phyloP scores from a whole-genome alignment of 805 yeast genomes.

The Hanseniaspora mollemarum region DNA sequence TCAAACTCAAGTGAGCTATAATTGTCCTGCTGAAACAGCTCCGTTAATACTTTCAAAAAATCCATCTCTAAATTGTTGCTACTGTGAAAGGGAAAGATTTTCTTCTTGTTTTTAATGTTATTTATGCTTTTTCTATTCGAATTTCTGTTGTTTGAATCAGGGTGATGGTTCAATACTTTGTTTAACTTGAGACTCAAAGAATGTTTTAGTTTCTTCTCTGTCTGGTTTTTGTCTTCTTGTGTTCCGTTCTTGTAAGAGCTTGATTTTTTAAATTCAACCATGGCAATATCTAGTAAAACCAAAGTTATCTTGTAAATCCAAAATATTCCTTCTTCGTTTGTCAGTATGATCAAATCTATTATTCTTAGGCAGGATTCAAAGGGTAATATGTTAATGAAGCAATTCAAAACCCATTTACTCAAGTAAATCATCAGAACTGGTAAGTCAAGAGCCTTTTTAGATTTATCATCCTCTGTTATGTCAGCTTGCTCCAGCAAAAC shows the following conservation, averaged over 20 bases:
- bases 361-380: constrained; percentile 76
- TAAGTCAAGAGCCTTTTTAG: neutral
- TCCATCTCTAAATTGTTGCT: constrained; percentile 12
- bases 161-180: constrained; percentile 5
- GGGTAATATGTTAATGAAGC: constrained; percentile 84
- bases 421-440: constrained; percentile 14
- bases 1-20: constrained; percentile 8
- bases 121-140: neutral
- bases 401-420: constrained; percentile 93
- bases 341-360: constrained; percentile 49
- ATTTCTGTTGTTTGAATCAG: neutral
- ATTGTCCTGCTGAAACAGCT: constrained; percentile 1
- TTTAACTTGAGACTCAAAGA: constrained; percentile 11
- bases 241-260: neutral
- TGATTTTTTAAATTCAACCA: constrained; percentile 4
- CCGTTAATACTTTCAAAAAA: constrained; percentile 6
- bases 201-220: constrained; percentile 3
- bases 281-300: constrained; percentile 6
- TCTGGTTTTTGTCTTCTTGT: neutral
- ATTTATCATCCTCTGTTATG: neutral
- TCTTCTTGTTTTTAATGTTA: neutral
- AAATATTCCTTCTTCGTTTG: constrained; percentile 15
- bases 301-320: constrained; percentile 11
- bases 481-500: constrained; percentile 1
- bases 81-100: neutral